Evolutionary conservation across 1,284 basidiomycete species (phyloP), one percentile per base, ranked within the genome.

Genomic region (Ganoderma lingzhi): DNA sequence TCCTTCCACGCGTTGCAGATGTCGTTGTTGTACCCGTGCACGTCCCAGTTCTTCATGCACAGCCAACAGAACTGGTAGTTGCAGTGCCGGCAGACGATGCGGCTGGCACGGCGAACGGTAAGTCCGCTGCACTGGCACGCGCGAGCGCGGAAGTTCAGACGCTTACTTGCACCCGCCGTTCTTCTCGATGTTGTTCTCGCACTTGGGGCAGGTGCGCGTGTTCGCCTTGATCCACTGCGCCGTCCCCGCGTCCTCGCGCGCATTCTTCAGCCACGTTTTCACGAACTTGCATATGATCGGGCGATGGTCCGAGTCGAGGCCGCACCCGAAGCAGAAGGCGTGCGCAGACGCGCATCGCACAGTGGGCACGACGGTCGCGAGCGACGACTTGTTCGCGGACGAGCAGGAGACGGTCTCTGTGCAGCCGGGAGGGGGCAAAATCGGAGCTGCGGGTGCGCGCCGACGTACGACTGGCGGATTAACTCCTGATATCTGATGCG

Each of bases 61-160:
- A 92, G 85, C 90, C 90, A 92, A 79, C 90, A 92, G 80, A 90
- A 92, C 78, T 90, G 84, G 77, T 82, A 86, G 66, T 84, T 83
- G 79, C 88, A 90, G 76, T 88, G 86, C 73, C 87, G 85, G 78
- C 88, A 89, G 2, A 85, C 83, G 48, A 80, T 80, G 12, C 79
- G 79, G 70, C 79, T 80, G 65, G 2, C 48, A 23, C 35, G 10
- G 23, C 32, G 17, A 14, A 51, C 35, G 10, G 10, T 77, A 85
- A 84, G 74, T 81, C 83, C 72, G 35, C 17, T 55, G 19, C 45
- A n/a, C 35, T 37, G 64, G 56, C 55, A n/a, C 15, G 32, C 35
- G 56, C 19, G 17, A 32, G 19, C 3, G 35, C 23, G 23, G 48
- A 51, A 28, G 48, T 8, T 35, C 35, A 8, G 8, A 37, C 2